These are phyloP conservation scores for Leccinum subrobustum DNA, from an alignment of 1,284 basidiomycete species.

Conservation along the genomic window DNA sequence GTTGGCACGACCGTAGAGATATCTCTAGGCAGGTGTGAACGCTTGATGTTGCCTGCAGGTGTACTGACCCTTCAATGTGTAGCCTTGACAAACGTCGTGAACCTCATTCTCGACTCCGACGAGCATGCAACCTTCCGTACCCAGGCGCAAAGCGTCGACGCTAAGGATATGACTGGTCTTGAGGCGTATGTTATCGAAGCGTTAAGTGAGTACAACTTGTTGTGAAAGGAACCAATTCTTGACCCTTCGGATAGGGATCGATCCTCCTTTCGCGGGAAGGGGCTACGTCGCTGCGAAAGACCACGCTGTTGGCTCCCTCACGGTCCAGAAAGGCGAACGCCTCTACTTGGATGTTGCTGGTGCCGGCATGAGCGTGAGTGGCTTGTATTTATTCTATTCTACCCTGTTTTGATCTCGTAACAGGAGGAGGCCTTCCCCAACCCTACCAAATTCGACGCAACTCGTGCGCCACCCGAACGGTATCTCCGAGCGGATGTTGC, in stretches of 20 bases:
- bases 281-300: constrained; percentile 44
- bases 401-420: not conserved
- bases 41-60: not conserved
- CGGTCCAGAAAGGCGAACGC: constrained; percentile 45
- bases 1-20: constrained; percentile 67
- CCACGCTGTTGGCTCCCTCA: constrained; percentile 41
- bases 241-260: constrained; percentile 38
- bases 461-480: constrained; percentile 43
- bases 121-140: constrained; percentile 40
- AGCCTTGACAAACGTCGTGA: constrained; percentile 52
- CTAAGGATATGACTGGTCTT: constrained; percentile 39
- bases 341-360: constrained; percentile 60
- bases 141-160: constrained; percentile 37
- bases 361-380: constrained; percentile 53
- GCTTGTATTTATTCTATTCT: not conserved
- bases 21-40: constrained; percentile 50
- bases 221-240: constrained; percentile 3
- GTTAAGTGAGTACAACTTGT: constrained; percentile 47
- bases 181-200: constrained; percentile 64
- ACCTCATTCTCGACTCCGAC: constrained; percentile 56
- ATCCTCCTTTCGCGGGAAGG: constrained; percentile 44
- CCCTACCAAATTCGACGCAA: constrained; percentile 46
- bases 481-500: constrained; percentile 56
- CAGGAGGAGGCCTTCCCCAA: constrained; percentile 51
- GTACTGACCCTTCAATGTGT: constrained; percentile 15